phyloP scores from a whole-genome alignment of 306 rosid species.

The Carpinus fangiana region DNA sequence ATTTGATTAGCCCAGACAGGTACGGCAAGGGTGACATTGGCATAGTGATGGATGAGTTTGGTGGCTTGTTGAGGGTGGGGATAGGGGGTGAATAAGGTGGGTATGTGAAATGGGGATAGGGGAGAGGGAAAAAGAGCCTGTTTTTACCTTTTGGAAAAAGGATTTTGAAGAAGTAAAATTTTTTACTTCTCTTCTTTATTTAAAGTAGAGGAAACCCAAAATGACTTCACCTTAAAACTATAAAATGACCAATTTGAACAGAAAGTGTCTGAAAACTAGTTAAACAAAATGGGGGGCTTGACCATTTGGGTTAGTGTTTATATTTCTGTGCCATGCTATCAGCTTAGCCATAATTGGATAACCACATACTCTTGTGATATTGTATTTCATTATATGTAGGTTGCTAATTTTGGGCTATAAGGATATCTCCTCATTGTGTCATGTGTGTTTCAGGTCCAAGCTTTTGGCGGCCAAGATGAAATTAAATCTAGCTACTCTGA shows the following conservation, averaged over 20 bases:
- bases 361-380: neutral
- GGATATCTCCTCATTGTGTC: constrained; percentile 10
- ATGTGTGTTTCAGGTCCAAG: constrained; percentile 63
- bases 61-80: neutral
- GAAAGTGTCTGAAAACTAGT: neutral
- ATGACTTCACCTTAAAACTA: neutral
- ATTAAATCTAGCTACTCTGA: constrained; percentile 25
- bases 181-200: too few relatives aligned
- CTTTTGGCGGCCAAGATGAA: constrained; percentile 85
- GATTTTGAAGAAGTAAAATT: too few relatives aligned
- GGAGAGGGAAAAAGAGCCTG: neutral
- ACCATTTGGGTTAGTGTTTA: neutral
- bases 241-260: neutral
- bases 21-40: neutral
- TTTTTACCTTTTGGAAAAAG: too few relatives aligned
- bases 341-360: neutral
- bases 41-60: neutral
- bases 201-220: too few relatives aligned
- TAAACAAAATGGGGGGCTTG: neutral
- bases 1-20: neutral
- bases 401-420: neutral
- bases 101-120: neutral
- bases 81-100: neutral
- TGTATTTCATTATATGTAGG: neutral
- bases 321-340: neutral